Conservation (phyloP, 176 grass and related monocot species). For the Aegilops longissima region DNA sequence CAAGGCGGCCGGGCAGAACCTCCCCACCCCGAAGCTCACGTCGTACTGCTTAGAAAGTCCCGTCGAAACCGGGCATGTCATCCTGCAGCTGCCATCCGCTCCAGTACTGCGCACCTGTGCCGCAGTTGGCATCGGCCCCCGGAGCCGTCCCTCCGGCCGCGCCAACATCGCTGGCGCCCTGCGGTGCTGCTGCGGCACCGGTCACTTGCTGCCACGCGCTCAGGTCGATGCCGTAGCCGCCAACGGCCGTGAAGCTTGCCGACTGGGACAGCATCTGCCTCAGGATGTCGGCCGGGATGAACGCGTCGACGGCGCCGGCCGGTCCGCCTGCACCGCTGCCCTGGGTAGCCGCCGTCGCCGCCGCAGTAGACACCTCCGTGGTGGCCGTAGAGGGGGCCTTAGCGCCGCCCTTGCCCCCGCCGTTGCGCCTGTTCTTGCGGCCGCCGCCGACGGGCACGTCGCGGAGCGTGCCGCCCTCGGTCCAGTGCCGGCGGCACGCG, state of each 20-base stretch:
- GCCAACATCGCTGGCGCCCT: not conserved
- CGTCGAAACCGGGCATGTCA: conserved; percentile 39
- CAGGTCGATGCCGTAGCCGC: conserved; percentile 44
- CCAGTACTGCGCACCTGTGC: conserved; percentile 40
- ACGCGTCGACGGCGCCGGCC: conserved; percentile 11
- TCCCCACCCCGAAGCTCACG: not conserved
- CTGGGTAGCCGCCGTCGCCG: not conserved
- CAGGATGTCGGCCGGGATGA: conserved; percentile 55
- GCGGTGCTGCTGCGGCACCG: not conserved
- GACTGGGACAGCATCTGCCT: conserved; percentile 50
- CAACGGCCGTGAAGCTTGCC: not conserved
- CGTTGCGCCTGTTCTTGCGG: conserved; percentile 78
- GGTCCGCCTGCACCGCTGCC: not conserved
- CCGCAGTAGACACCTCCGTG: not conserved
- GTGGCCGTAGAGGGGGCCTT: not conserved
- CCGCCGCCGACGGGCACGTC: conserved; percentile 89
- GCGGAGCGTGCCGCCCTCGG: conserved; percentile 83
- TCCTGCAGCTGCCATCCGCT: conserved; percentile 37
- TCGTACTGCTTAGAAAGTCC: conserved; percentile 10
- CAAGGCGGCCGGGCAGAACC: not conserved
- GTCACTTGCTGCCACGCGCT: conserved; percentile 48
- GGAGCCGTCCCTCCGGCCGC: conserved; percentile 8
- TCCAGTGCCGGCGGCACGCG: conserved; percentile 90
- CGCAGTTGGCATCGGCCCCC: conserved; percentile 25
- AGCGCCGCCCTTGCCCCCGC: not conserved